These are phyloP conservation scores for Decorospora gaudefroyi DNA, from an alignment of 2,329 filamentous ascomycete genomes.

Conservation along the genomic window DNA sequence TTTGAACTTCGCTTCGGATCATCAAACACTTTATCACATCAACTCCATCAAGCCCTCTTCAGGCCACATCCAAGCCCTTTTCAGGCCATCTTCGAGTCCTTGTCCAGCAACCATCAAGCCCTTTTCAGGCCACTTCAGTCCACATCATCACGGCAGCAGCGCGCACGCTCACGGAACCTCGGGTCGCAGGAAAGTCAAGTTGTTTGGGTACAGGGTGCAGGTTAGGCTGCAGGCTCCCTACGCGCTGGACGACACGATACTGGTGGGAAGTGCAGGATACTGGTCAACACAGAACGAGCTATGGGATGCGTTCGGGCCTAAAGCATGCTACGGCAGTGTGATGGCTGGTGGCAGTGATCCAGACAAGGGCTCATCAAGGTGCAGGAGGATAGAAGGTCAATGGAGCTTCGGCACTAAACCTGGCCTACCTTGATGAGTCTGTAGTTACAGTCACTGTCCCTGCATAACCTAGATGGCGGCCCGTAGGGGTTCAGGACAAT, in stretches of 20 bases:
- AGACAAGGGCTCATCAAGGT: slow-evolving; percentile 10
- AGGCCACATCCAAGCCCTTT: neutral
- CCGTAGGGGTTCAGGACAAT: slow-evolving; percentile 12
- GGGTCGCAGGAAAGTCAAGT: slow-evolving; percentile 2
- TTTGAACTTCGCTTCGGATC: slow-evolving; percentile 1
- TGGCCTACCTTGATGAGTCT: slow-evolving; percentile 14
- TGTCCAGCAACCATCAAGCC: neutral
- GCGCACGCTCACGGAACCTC: slow-evolving; percentile 8
- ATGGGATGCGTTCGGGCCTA: slow-evolving; percentile 7
- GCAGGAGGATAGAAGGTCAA: slow-evolving; percentile 19
- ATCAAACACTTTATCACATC: neutral
- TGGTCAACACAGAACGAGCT: slow-evolving; percentile 9
- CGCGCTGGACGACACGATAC: neutral
- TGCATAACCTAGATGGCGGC: slow-evolving; percentile 16
- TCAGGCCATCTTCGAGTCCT: neutral
- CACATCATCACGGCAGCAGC: slow-evolving; percentile 1
- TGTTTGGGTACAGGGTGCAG: slow-evolving; percentile 4
- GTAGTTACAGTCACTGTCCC: neutral
- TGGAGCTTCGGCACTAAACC: slow-evolving; percentile 13
- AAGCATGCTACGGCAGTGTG: slow-evolving; percentile 2
- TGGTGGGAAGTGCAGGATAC: slow-evolving; percentile 9
- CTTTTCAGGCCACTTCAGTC: neutral
- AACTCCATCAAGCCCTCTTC: slow-evolving; percentile 3
- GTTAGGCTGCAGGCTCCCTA: slow-evolving; percentile 7
- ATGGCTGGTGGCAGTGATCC: slow-evolving; percentile 15